Conservation (phyloP, 2,329 filamentous ascomycete genomes). For the Madurella fahalii region DNA sequence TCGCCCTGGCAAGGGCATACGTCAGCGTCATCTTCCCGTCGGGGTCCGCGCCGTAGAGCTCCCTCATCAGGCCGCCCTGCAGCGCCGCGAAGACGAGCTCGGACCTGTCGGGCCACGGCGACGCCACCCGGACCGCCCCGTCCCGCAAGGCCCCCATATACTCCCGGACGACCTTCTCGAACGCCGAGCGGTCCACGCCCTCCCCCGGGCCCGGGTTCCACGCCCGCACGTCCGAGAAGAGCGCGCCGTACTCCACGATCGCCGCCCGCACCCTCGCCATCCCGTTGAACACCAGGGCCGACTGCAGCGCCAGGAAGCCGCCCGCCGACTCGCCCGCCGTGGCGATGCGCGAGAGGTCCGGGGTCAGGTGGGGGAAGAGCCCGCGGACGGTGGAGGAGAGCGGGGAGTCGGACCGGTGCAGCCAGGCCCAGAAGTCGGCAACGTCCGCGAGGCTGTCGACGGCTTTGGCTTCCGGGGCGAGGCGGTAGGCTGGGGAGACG, state of each 20-base stretch:
- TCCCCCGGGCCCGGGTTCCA: background rate
- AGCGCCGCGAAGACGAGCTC: conserved; percentile 5
- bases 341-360: conserved; percentile 17
- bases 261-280: conserved; percentile 18
- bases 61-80: conserved; percentile 5
- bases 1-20: conserved; percentile 11
- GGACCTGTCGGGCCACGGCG: conserved; percentile 13
- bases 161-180: conserved; percentile 7
- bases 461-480: conserved; percentile 46
- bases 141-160: conserved; percentile 5
- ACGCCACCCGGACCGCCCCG: conserved; percentile 4
- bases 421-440: conserved; percentile 46
- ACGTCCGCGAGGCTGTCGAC: conserved; percentile 45
- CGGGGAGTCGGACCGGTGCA: conserved; percentile 19
- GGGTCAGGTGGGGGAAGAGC: conserved; percentile 7
- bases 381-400: conserved; percentile 1
- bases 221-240: conserved; percentile 16
- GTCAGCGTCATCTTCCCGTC: conserved; percentile 16
- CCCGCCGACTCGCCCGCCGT: conserved; percentile 24
- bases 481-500: conserved; percentile 46
- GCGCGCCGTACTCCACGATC: conserved; percentile 19
- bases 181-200: background rate
- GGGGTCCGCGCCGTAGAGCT: conserved; percentile 16
- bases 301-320: conserved; percentile 25
- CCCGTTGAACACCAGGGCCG: conserved; percentile 19